A percentile compares a stretch with the other conserved stretches of the same genome.
phyloP scores from a whole-genome alignment of 352 stramenopile species.

The Globisporangium nunn region DNA sequence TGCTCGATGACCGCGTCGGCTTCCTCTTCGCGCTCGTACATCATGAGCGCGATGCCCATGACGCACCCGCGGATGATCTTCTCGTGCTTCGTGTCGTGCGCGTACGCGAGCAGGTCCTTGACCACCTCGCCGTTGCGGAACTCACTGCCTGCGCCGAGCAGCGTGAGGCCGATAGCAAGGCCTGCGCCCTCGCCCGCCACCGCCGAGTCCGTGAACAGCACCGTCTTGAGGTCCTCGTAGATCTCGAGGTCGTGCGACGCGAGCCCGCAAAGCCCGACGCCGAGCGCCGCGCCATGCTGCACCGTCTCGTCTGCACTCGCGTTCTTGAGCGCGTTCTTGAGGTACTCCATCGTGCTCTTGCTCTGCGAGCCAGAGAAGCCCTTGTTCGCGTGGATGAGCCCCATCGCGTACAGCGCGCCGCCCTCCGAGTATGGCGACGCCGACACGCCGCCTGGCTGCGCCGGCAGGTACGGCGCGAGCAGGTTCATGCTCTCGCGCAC shows the following conservation, averaged over 20 bases:
- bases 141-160: conserved; percentile 92
- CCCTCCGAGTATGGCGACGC: conserved; percentile 96
- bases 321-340: conserved; percentile 81
- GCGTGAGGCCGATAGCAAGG: conserved; percentile 96
- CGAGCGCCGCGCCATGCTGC: conserved; percentile 96
- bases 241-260: conserved; percentile 92
- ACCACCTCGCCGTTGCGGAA: conserved; percentile 77
- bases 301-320: conserved; percentile 94
- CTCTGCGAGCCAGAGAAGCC: conserved; percentile 80
- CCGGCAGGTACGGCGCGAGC: conserved; percentile 95
- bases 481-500: conserved; percentile 97
- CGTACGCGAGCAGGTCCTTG: conserved; percentile 96
- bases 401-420: conserved; percentile 96
- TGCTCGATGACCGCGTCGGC: conserved; percentile 96
- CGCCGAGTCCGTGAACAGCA: conserved; percentile 97
- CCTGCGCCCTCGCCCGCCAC: conserved; percentile 96
- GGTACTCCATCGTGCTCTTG: conserved; percentile 79
- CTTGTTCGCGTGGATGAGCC: conserved; percentile 97
- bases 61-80: conserved; percentile 99
- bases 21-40: conserved; percentile 96
- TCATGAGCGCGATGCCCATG: conserved; percentile 97
- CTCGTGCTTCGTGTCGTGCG: conserved; percentile 98
- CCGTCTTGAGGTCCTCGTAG: conserved; percentile 96
- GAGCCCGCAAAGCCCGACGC: conserved; percentile 94
- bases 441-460: conserved; percentile 57